Conservation (phyloP, 2,329 filamentous ascomycete genomes). For the Pseudomassariella vexata region DNA sequence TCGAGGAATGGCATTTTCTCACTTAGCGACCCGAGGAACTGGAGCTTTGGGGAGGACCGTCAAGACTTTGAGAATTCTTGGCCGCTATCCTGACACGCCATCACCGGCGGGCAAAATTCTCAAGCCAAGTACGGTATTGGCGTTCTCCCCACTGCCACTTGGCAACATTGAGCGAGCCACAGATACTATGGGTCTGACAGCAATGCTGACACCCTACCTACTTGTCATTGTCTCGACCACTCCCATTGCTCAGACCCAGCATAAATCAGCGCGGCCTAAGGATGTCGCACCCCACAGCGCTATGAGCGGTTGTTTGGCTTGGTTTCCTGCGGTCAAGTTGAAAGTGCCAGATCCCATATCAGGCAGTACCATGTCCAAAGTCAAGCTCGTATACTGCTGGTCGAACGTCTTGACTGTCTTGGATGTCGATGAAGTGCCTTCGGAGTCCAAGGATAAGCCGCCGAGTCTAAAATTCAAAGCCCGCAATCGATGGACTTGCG, state of each 20-base stretch:
- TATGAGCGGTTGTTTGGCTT: constrained; percentile 89
- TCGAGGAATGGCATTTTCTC: constrained; percentile 95
- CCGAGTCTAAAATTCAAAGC: constrained; percentile 73
- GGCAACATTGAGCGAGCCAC: constrained; percentile 91
- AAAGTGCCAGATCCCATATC: constrained; percentile 67
- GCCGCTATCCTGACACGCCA: constrained; percentile 74
- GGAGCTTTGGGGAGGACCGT: constrained; percentile 80
- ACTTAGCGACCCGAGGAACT: constrained; percentile 85
- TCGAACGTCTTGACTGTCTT: constrained; percentile 94
- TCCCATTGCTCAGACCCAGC: constrained; percentile 90
- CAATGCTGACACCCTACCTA: constrained; percentile 91
- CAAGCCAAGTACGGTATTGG: constrained; percentile 91
- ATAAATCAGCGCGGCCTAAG: constrained; percentile 87
- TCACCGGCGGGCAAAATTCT: constrained; percentile 58
- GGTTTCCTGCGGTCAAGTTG: constrained; percentile 93
- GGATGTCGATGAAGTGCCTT: constrained; percentile 71
- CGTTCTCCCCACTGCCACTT: constrained; percentile 82
- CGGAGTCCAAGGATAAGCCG: constrained; percentile 69
- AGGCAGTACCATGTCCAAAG: constrained; percentile 65
- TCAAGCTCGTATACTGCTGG: constrained; percentile 96
- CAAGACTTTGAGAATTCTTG: constrained; percentile 84
- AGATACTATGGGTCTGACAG: constrained; percentile 83
- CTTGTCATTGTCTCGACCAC: constrained; percentile 97
- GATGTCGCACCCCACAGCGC: constrained; percentile 85
- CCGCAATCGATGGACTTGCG: constrained; percentile 83